These are phyloP conservation scores for Poteriospumella lacustris DNA, from an alignment of 108 stramenopile species.

Conservation along the genomic window DNA sequence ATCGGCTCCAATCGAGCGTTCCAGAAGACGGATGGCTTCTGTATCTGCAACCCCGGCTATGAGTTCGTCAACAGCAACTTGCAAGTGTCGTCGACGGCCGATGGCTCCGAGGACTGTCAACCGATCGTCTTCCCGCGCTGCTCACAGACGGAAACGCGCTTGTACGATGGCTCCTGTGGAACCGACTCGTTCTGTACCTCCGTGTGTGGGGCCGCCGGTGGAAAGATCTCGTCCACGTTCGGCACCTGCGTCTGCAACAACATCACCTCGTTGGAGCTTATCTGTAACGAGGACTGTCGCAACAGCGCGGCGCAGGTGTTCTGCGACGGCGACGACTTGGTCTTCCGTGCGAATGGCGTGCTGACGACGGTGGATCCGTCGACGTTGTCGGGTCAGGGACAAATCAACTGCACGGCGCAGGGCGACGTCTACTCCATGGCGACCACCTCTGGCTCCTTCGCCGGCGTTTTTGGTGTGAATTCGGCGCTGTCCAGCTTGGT, in stretches of 20 bases:
- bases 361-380: not conserved
- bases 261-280: constrained; percentile 35
- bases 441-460: not conserved
- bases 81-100: constrained; percentile 37
- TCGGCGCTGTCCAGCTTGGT: not conserved
- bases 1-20: constrained; percentile 55
- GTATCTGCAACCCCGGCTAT: constrained; percentile 57
- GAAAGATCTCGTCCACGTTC: constrained; percentile 25
- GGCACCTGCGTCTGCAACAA: constrained; percentile 59
- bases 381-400: not conserved
- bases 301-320: constrained; percentile 23
- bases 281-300: constrained; percentile 50
- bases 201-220: constrained; percentile 40
- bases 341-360: no score
- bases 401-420: constrained; percentile 13
- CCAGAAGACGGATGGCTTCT: constrained; percentile 55
- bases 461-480: constrained; percentile 16
- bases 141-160: constrained; percentile 37
- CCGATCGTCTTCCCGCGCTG: constrained; percentile 57
- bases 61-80: constrained; percentile 55
- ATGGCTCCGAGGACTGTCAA: constrained; percentile 58
- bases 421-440: constrained; percentile 30
- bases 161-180: constrained; percentile 41
- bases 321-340: constrained; percentile 35
- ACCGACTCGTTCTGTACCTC: constrained; percentile 35